phyloP scores from a whole-genome alignment of 208 protist species.

The Phytomonas sp. region DNA sequence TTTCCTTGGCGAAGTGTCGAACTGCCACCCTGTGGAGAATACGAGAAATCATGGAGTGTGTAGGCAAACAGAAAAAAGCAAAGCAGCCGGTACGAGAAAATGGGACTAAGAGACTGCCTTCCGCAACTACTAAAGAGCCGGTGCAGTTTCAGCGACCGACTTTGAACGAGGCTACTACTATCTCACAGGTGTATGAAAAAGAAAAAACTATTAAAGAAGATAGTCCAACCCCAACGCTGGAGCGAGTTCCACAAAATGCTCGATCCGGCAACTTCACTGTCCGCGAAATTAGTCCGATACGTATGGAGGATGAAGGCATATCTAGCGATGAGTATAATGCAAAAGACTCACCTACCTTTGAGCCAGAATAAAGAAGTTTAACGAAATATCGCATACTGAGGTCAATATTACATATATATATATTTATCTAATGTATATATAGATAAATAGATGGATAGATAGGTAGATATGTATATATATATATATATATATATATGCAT shows the following conservation, averaged over 20 bases:
- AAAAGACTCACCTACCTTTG: not conserved
- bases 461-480: too few relatives aligned
- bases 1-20: not conserved
- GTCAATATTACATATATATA: too few relatives aligned
- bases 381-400: not conserved
- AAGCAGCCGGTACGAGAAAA: not conserved
- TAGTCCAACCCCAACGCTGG: constrained; percentile 23
- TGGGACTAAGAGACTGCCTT: not conserved
- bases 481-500: not conserved
- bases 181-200: not conserved
- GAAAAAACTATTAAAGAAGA: not conserved
- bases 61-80: not conserved
- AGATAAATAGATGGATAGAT: not conserved
- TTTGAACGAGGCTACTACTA: not conserved
- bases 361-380: constrained; percentile 1
- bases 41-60: not conserved
- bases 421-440: too few relatives aligned
- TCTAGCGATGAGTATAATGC: constrained; percentile 16
- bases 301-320: constrained; percentile 40
- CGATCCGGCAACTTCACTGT: constrained; percentile 30
- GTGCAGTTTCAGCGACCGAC: not conserved
- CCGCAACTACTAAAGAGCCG: not conserved
- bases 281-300: constrained; percentile 55
- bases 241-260: constrained; percentile 79
- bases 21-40: not conserved